Base-by-base conservation (phyloP, 2,329 filamentous ascomycete species). In the Septoria petroselini region DNA sequence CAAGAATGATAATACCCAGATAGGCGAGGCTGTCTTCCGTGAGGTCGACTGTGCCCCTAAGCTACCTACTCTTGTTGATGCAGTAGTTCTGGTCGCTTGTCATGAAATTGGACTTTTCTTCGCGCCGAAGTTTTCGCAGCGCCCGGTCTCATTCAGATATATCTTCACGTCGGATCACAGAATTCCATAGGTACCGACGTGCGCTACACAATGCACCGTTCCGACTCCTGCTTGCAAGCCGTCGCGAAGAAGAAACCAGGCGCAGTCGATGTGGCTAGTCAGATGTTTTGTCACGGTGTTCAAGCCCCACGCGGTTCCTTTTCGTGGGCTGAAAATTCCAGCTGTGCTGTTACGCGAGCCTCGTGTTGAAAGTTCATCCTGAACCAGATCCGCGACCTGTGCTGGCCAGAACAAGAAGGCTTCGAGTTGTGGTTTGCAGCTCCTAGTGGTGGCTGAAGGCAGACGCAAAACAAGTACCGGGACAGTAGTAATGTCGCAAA, bases 341-440 rank as follows among this genome's bases (percentile, higher is more conserved):
- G 23, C 23, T 27, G 23, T 27, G 23, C 23, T 27, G 9, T 5
- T 12, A 33, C 4, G 14, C 6, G 30, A 6, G 30, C 30, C 30
- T 33, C 30, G 30, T 33, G 11, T 33, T 37, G 17, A 15, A 37
- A 37, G 34, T 37, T 37, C 30, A 38, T 38, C 35, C 35, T 38
- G 35, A 38, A 38, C 35, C 9, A 21, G 9, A 21, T 5, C 35
- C 17, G 14, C 15, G 31, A 27, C 23, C 5, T 34, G 31, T 34
- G 31, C 31, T 34, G 12, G 31, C 15, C 31, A 34, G 31, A 17
- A n/a, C n/a, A n/a, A n/a, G n/a, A n/a, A n/a, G n/a, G n/a, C n/a
- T n/a, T n/a, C 31, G 31, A 34, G 15, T 5, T 34, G 31, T 4
- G 5, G 12, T 17, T 17, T 5, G 31, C 31, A n/a, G 9, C 35